A percentile compares a stretch with the other conserved stretches of the same genome.
Evolutionary conservation across 805 yeast species (phyloP).

Genomic region (Cyberlindnera petersonii): DNA sequence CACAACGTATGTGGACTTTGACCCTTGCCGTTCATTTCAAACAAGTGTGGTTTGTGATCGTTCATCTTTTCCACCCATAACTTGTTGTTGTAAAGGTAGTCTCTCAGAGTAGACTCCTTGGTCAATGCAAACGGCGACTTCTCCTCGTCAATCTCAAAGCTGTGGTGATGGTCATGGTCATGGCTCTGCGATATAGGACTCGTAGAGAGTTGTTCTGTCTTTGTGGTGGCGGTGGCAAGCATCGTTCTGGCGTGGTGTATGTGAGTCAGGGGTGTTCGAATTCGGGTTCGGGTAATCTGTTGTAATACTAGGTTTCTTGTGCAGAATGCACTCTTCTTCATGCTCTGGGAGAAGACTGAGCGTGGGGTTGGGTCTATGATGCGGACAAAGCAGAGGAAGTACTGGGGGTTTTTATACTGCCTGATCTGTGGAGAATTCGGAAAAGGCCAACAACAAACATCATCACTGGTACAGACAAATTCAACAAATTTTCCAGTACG

Average conservation of each 20-base stretch:
- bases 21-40: conserved; percentile 59
- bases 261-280: no score
- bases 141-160: conserved; percentile 12
- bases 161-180: conserved; percentile 5
- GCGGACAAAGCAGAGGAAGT: no score
- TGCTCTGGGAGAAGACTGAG: conserved; percentile 1
- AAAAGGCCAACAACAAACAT: not conserved
- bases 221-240: conserved; percentile 10
- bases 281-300: not conserved
- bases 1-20: conserved; percentile 91
- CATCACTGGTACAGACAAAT: conserved; percentile 1
- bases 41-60: conserved; percentile 23
- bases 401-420: not conserved
- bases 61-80: conserved; percentile 38
- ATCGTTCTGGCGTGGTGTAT: conserved; percentile 3
- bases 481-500: not conserved
- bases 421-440: not conserved
- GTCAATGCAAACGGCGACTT: conserved; percentile 32
- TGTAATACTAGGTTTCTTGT: no score
- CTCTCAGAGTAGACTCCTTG: conserved; percentile 45
- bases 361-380: not conserved
- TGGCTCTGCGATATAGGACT: conserved; percentile 7
- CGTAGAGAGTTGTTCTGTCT: conserved; percentile 2
- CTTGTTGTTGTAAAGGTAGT: conserved; percentile 46
- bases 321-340: conserved; percentile 1